Evolutionary conservation across 2,329 filamentous ascomycete genomes (phyloP).

Genomic region (Byssothecium circinans): DNA sequence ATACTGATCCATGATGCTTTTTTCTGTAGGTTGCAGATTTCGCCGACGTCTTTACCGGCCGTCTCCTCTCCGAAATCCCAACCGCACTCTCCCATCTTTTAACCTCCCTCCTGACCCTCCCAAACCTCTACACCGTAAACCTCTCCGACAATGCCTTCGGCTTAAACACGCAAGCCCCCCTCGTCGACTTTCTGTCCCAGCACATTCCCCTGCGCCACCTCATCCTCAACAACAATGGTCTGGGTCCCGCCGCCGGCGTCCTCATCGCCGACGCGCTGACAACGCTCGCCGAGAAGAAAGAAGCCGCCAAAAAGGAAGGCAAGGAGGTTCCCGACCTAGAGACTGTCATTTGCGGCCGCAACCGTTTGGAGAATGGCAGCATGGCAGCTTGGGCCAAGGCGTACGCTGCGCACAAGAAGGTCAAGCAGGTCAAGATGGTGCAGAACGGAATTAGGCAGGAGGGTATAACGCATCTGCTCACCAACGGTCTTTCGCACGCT

Average conservation of each 20-base stretch:
- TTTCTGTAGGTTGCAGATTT: constrained; percentile 73
- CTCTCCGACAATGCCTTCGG: constrained; percentile 98
- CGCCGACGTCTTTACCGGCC: constrained; percentile 96
- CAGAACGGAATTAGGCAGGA: constrained; percentile 97
- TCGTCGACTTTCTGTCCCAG: constrained; percentile 85
- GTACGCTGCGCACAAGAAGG: constrained; percentile 76
- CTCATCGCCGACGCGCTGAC: constrained; percentile 86
- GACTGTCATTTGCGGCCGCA: constrained; percentile 96
- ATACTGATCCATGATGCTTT: neutral
- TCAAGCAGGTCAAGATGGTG: constrained; percentile 92
- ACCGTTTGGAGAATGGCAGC: constrained; percentile 90
- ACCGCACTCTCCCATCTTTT: constrained; percentile 83
- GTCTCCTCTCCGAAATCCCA: constrained; percentile 90
- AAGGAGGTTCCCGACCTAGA: constrained; percentile 80
- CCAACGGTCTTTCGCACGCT: constrained; percentile 74
- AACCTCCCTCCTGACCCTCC: constrained; percentile 81
- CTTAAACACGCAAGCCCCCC: constrained; percentile 87
- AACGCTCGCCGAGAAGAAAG: constrained; percentile 81
- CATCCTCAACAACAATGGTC: constrained; percentile 96
- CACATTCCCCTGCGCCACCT: constrained; percentile 92
- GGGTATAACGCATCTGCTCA: constrained; percentile 80
- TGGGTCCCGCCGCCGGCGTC: constrained; percentile 88
- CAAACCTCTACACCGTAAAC: constrained; percentile 86
- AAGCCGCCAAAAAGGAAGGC: constrained; percentile 70
- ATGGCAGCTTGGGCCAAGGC: constrained; percentile 94